phyloP scores from a whole-genome alignment of 2,329 filamentous ascomycete species.

The Aspergillus sp. region DNA sequence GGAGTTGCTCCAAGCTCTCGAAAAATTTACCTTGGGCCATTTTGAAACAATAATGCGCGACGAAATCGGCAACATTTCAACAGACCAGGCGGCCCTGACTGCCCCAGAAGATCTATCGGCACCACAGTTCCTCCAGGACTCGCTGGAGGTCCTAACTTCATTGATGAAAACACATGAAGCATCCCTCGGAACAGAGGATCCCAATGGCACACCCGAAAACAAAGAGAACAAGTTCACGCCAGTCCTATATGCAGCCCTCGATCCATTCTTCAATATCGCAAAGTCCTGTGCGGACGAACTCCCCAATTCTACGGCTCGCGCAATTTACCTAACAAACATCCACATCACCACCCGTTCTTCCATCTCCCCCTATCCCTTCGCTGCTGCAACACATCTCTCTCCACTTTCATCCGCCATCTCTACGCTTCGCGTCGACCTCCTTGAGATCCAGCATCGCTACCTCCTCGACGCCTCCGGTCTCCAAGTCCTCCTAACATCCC shows the following conservation, averaged over 20 bases:
- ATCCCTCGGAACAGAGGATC: slow-evolving; percentile 57
- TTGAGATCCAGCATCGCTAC: slow-evolving; percentile 68
- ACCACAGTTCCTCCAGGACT: slow-evolving; percentile 77
- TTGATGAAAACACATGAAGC: slow-evolving; percentile 87
- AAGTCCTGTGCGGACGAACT: slow-evolving; percentile 52
- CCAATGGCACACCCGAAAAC: slow-evolving; percentile 53
- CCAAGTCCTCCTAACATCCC: slow-evolving; percentile 59
- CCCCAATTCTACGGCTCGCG: slow-evolving; percentile 41
- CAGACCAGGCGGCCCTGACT: slow-evolving; percentile 70
- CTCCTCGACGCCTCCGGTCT: slow-evolving; percentile 76
- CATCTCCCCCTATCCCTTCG: slow-evolving; percentile 57
- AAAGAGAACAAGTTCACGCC: slow-evolving; percentile 68
- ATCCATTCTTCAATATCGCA: slow-evolving; percentile 74
- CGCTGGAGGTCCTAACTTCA: slow-evolving; percentile 71
- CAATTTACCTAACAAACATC: slow-evolving; percentile 52
- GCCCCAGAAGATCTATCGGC: slow-evolving; percentile 71
- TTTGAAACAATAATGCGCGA: slow-evolving; percentile 82
- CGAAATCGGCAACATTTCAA: slow-evolving; percentile 62
- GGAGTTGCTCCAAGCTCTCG: slow-evolving; percentile 66
- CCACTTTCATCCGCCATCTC: slow-evolving; percentile 56
- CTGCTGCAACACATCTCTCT: slow-evolving; percentile 57
- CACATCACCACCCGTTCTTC: slow-evolving; percentile 42
- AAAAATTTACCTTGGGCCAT: slow-evolving; percentile 75
- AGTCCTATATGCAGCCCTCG: slow-evolving; percentile 75
- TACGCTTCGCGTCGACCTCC: slow-evolving; percentile 52